Evolutionary conservation across 345 rosid genomes (phyloP), one percentile per base, ranked within the genome.

Genomic region (Cardamine resedifolia): DNA sequence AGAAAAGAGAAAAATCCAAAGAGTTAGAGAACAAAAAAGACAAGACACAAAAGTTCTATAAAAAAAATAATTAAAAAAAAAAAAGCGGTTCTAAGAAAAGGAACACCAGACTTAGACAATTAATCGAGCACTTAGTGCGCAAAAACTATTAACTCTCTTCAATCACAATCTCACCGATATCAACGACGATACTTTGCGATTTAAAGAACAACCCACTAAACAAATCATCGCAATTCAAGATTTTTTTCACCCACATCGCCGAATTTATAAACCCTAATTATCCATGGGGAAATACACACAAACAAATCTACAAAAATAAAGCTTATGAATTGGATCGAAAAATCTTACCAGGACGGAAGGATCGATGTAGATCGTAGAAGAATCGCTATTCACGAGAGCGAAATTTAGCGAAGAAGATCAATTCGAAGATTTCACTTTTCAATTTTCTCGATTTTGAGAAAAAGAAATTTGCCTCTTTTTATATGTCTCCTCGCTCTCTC

Each of bases 31-130:
- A n/a, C n/a, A n/a, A n/a, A n/a, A n/a, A n/a, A n/a, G n/a, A n/a
- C n/a, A n/a, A n/a, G n/a, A n/a, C n/a, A n/a, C n/a, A n/a, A n/a
- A n/a, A n/a, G n/a, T n/a, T n/a, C n/a, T 9, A 6, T 41, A 18
- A 16, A 36, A n/a, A 33, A 21, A 28, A 4, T 0, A 52, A 6
- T 36, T 10, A 24, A 14, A 49, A 18, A 10, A 0, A n/a, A 31
- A 30, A 28, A 43, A 55, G 47, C 1, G 24, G 69, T 62, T 39
- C 2, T 21, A 15, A 10, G 14, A 65, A 55, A 65, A 47, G 50
- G 18, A 57, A 47, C 19, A 55, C 44, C 45, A 62, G 70, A 76
- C 52, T 43, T 69, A 20, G 75, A 76, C 74, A 76, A 62, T n/a
- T n/a, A n/a, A n/a, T n/a, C n/a, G n/a, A n/a, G n/a, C n/a, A n/a